Conservation (phyloP, 495 filamentous ascomycete species). For the Daldinia decipiens region DNA sequence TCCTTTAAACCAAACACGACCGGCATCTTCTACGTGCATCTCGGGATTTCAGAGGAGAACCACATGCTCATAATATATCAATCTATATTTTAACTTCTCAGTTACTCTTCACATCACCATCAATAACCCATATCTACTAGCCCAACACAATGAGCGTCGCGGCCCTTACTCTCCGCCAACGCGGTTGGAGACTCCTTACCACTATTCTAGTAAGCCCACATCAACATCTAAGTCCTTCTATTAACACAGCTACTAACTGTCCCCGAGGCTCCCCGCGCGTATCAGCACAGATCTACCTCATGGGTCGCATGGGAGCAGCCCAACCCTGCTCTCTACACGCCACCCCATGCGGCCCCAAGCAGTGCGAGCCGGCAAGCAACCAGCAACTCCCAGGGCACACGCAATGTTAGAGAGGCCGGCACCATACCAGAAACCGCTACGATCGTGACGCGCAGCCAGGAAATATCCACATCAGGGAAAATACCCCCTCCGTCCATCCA, state of each 20-base stretch:
- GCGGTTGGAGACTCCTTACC: not conserved
- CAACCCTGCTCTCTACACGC: slow-evolving; percentile 35
- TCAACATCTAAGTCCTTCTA: not conserved
- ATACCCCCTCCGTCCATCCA: slow-evolving; percentile 30
- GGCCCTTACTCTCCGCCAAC: not conserved
- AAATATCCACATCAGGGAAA: slow-evolving; percentile 33
- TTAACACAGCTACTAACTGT: slow-evolving; percentile 23
- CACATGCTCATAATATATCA: not conserved
- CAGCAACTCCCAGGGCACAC: slow-evolving; percentile 4
- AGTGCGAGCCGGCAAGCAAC: slow-evolving; percentile 16
- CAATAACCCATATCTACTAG: not conserved
- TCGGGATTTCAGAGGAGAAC: not conserved
- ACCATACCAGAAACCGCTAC: slow-evolving; percentile 6
- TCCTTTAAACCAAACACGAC: not conserved
- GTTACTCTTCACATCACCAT: not conserved
- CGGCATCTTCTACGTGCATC: not conserved
- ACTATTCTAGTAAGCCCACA: not conserved
- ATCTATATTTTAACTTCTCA: not conserved
- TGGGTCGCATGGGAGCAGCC: slow-evolving; percentile 47
- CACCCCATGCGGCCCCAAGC: slow-evolving; percentile 5
- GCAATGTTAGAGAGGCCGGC: slow-evolving; percentile 10
- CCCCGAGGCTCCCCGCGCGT: not conserved
- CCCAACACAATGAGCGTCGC: not conserved
- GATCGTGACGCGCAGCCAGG: slow-evolving; percentile 16
- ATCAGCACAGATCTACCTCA: slow-evolving; percentile 29